Evolutionary conservation across 257 asterid species (phyloP), one percentile per base, ranked within the genome.

Genomic region (Hygrophila difformis): DNA sequence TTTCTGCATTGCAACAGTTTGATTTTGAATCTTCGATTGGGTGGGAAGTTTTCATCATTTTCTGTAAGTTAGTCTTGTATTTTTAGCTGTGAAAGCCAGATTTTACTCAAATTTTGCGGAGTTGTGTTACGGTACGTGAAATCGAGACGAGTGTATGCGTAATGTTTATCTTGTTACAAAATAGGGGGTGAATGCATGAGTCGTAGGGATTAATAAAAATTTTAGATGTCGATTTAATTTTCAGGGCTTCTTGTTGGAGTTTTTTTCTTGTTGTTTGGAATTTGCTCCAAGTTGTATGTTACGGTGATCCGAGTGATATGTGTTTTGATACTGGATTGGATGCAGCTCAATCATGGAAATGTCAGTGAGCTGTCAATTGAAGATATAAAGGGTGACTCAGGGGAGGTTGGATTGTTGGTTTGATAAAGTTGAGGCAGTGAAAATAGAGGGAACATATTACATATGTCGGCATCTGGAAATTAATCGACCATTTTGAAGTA

Each of bases 311-410:
- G 8, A 21, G 8, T 26, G 39, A 17, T 14, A 8, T 26, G 31
- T 44, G 37, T 63, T 13, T 33, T 33, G 37, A 20, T 55, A 29
- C 39, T 35, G 44, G 33, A 35, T 22, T 29, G 50, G 59, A 34
- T 44, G 51, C 52, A 36, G 31, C 45, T 62, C 6, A 28, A 37
- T 18, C 18, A 13, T 37, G 49, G 12, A 35, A 37, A 34, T 52
- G 53, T 52, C 21, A 18, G 17, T 47, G 55, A 48, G 57, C 63
- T 53, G 58, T 47, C 41, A 34, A 41, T 59, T 65, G 47, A 37
- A 55, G 63, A 14, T 38, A 37, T 8, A 10, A 41, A 8, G 34
- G 31, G 18, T 20, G 36, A 7, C n/a, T n/a, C 23, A 8, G 7
- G 60, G 20, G 13, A 23, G 24, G 11, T 35, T 22, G 23, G 16